A percentile compares a stretch with the other conserved stretches of the same genome.
Conservation (phyloP, 805 yeast genomes). For the Kluyveromyces wickerhamii region DNA sequence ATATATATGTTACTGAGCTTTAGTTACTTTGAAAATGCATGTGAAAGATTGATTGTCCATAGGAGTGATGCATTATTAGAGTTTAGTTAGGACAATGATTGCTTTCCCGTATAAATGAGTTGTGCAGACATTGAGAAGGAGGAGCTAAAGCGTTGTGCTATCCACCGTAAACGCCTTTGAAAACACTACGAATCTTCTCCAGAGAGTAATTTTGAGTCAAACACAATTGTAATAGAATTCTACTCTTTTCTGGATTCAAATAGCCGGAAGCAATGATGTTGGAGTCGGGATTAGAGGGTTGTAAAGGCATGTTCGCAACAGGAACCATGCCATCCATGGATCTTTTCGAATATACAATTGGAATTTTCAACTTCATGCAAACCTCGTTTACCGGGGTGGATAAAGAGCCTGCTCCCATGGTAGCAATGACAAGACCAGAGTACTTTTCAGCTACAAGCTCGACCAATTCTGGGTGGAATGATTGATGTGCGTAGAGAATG, state of each 20-base stretch:
- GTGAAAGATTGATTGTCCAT: too few relatives aligned
- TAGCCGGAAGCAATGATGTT: constrained; percentile 57
- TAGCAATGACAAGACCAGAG: constrained; percentile 55
- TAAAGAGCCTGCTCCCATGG: constrained; percentile 67
- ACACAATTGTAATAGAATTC: constrained; percentile 51
- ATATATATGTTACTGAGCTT: too few relatives aligned
- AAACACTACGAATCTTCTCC: constrained; percentile 36
- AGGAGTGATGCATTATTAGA: too few relatives aligned
- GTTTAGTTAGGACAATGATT: too few relatives aligned
- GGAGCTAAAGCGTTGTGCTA: too few relatives aligned
- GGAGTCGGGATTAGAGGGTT: constrained; percentile 30
- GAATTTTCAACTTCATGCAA: constrained; percentile 37
- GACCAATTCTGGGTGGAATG: constrained; percentile 43
- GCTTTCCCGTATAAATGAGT: too few relatives aligned
- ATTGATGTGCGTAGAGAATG: constrained; percentile 56
- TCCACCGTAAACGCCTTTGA: constrained; percentile 49
- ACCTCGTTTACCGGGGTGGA: constrained; percentile 41
- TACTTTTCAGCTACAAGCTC: constrained; percentile 39
- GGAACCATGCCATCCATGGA: constrained; percentile 70
- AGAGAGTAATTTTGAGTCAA: constrained; percentile 35
- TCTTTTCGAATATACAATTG: constrained; percentile 57
- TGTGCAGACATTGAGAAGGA: too few relatives aligned
- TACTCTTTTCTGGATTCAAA: constrained; percentile 56
- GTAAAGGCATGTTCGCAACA: constrained; percentile 34
- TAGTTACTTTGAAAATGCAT: too few relatives aligned